Conservation (phyloP, 108 stramenopile species). For the Pseudonitzschia multistriata region DNA sequence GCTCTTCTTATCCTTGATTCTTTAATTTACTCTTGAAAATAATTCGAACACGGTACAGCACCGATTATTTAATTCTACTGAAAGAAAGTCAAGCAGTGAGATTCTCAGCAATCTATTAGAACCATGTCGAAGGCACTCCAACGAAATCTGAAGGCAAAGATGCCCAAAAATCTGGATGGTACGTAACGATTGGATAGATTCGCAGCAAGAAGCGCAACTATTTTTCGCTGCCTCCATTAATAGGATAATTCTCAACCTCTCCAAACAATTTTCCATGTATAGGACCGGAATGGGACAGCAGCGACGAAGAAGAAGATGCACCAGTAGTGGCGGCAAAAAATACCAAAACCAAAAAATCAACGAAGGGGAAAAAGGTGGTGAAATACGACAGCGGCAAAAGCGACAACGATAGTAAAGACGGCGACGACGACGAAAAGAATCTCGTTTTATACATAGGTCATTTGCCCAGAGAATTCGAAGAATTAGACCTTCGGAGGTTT, state of each 20-base stretch:
- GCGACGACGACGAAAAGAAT: constrained; percentile 32
- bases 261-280: neutral
- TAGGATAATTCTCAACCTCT: neutral
- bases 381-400: constrained; percentile 32
- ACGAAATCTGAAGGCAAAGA: constrained; percentile 66
- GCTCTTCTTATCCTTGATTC: no score
- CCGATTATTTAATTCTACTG: no score
- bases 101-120: neutral
- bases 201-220: neutral
- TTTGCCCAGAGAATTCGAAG: constrained; percentile 92
- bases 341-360: constrained; percentile 12
- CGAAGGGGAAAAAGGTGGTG: constrained; percentile 25
- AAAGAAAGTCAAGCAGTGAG: no score
- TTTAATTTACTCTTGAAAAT: no score
- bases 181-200: constrained; percentile 10
- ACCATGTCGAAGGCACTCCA: constrained; percentile 72
- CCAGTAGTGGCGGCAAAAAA: constrained; percentile 14
- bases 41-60: no score
- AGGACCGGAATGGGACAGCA: constrained; percentile 64
- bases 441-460: constrained; percentile 95
- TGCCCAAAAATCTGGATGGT: constrained; percentile 61
- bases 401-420: constrained; percentile 21
- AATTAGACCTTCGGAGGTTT: constrained; percentile 86
- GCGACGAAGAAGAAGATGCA: constrained; percentile 52
- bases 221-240: neutral